Conservation (phyloP, 345 rosid genomes). For the Eucalyptus sideroxylon region DNA sequence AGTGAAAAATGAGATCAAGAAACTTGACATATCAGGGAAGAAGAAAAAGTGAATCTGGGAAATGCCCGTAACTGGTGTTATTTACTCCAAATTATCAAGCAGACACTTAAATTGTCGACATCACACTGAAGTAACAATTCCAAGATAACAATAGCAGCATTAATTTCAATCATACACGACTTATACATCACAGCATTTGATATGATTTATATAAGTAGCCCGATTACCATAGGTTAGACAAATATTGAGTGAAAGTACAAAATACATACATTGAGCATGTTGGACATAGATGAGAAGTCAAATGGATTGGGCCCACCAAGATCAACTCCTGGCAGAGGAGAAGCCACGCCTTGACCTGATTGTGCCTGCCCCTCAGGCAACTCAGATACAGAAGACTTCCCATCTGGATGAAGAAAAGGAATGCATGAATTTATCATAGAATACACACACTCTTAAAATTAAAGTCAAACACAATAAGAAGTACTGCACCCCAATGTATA, state of each 20-base stretch:
- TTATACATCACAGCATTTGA: not conserved
- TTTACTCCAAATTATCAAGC: not conserved
- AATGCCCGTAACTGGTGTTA: not conserved
- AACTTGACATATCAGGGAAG: not conserved
- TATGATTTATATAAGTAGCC: not conserved
- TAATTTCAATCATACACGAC: not conserved
- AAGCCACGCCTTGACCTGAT: slow-evolving; percentile 12
- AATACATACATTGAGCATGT: slow-evolving; percentile 63
- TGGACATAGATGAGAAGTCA: slow-evolving; percentile 83
- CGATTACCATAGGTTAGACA: not conserved
- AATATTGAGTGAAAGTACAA: not conserved
- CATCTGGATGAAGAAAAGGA: slow-evolving; percentile 19
- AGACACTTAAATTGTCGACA: not conserved
- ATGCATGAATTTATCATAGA: not conserved
- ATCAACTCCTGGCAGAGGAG: slow-evolving; percentile 23
- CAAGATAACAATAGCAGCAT: not conserved
- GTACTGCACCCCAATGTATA: not conserved
- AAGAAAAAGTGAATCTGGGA: not conserved
- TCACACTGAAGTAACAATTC: not conserved
- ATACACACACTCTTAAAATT: not conserved
- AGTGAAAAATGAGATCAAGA: not conserved
- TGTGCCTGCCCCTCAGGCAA: slow-evolving; percentile 42
- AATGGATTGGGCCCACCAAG: slow-evolving; percentile 47
- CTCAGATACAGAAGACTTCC: slow-evolving; percentile 41
- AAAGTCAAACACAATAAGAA: not conserved